A percentile compares a stretch with the other conserved stretches of the same genome.
Evolutionary conservation across 345 rosid species (phyloP).

Genomic region (Nephelium lappaceum): DNA sequence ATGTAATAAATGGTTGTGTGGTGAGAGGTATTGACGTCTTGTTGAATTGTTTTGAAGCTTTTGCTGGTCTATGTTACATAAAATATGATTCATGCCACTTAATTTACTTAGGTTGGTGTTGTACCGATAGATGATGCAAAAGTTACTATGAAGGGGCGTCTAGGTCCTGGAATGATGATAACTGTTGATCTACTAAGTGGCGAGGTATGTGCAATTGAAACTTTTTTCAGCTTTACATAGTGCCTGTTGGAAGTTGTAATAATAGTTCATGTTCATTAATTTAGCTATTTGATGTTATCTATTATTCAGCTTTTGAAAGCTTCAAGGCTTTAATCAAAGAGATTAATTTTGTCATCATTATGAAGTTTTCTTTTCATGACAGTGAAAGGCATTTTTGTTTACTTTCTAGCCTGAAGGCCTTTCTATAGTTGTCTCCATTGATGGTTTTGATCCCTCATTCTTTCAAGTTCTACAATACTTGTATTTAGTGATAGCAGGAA

Average conservation of each 20-base stretch:
- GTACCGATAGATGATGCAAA: conserved; percentile 93
- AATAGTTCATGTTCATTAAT: not conserved
- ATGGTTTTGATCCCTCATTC: not conserved
- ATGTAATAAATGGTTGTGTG: not conserved
- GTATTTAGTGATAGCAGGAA: not conserved
- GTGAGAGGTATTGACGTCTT: not conserved
- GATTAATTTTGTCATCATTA: not conserved
- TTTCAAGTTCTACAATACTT: not conserved
- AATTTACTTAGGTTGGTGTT: conserved; percentile 81
- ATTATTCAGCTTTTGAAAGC: not conserved
- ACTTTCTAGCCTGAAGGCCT: not conserved
- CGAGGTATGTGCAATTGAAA: conserved; percentile 61
- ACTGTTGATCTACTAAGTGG: conserved; percentile 82
- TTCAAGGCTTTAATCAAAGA: not conserved
- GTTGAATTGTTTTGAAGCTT: not conserved
- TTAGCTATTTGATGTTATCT: not conserved
- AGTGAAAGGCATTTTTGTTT: not conserved
- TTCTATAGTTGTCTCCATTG: not conserved
- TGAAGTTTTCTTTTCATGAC: not conserved
- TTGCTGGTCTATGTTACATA: not conserved
- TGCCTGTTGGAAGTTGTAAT: not conserved
- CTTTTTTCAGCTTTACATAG: not conserved
- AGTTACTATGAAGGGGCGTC: conserved; percentile 89
- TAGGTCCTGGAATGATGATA: conserved; percentile 99
- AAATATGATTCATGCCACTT: not conserved